Evolutionary conservation across 2,329 filamentous ascomycete species (phyloP).

Genomic region (Beauveria sp.): DNA sequence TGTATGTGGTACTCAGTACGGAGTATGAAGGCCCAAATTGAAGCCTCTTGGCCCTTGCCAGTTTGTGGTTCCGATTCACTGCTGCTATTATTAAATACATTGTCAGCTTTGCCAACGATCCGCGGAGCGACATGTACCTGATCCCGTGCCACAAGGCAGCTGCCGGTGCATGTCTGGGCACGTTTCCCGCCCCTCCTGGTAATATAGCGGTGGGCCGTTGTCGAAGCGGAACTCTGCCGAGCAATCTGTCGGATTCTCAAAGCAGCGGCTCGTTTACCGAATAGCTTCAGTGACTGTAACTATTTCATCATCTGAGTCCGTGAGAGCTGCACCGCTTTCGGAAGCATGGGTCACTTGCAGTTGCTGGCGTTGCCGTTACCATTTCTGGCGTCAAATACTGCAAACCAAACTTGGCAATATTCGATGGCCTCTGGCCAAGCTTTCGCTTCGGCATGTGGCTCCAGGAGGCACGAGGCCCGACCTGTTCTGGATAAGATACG

Average conservation of each 20-base stretch:
- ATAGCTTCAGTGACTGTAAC: background rate
- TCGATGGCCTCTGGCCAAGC: background rate
- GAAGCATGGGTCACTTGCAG: too few species aligned
- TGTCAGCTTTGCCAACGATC: background rate
- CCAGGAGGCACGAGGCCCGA: background rate
- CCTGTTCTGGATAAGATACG: conserved; percentile 5
- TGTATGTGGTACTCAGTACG: background rate
- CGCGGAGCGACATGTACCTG: background rate
- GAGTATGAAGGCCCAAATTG: background rate
- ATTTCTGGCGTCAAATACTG: background rate
- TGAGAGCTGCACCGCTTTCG: background rate
- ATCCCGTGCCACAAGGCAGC: conserved; percentile 8
- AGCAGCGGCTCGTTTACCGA: background rate
- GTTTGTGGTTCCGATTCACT: background rate
- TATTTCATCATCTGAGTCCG: background rate
- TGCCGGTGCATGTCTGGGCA: conserved; percentile 4
- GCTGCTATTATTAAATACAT: background rate
- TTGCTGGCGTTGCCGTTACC: too few species aligned
- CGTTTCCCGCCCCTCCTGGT: background rate
- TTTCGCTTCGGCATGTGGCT: background rate
- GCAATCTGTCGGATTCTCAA: background rate
- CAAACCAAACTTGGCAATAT: background rate
- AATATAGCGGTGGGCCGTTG: conserved; percentile 1
- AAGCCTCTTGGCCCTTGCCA: background rate
- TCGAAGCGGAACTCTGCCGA: background rate